Evolutionary conservation across 2,329 filamentous ascomycete species (phyloP).

Genomic region (Rutstroemia sp.): DNA sequence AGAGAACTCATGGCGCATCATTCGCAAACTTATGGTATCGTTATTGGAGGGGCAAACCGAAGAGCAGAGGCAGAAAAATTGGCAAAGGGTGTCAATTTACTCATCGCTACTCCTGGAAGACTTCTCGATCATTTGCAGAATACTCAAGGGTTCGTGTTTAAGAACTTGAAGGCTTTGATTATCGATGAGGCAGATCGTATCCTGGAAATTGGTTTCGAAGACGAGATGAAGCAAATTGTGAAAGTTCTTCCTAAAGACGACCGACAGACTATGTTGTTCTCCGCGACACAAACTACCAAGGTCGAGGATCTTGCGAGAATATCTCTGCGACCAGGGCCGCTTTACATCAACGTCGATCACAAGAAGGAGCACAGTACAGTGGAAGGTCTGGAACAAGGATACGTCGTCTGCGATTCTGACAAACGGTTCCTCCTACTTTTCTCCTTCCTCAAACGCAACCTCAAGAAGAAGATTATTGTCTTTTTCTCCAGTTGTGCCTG

Average conservation of each 20-base stretch:
- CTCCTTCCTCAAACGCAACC: conserved; percentile 85
- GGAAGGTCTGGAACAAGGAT: conserved; percentile 90
- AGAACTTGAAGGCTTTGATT: conserved; percentile 84
- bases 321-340: conserved; percentile 79
- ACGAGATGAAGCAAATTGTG: conserved; percentile 95
- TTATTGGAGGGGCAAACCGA: conserved; percentile 90
- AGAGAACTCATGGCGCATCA: conserved; percentile 88
- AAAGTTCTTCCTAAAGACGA: conserved; percentile 85
- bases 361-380: conserved; percentile 86
- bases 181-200: conserved; percentile 98
- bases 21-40: conserved; percentile 91
- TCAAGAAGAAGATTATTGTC: conserved; percentile 89
- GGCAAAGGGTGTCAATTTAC: conserved; percentile 83
- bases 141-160: conserved; percentile 82
- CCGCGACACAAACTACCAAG: conserved; percentile 95
- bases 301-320: conserved; percentile 95
- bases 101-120: conserved; percentile 89
- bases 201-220: conserved; percentile 94
- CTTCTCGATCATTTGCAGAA: conserved; percentile 92
- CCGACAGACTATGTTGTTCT: conserved; percentile 96
- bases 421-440: conserved; percentile 91
- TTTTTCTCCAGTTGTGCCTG: conserved; percentile 91
- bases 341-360: conserved; percentile 97
- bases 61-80: conserved; percentile 92
- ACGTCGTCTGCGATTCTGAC: conserved; percentile 87